Conservation (phyloP, 2,329 filamentous ascomycete genomes). For the Zymoseptoria ardabiliae region DNA sequence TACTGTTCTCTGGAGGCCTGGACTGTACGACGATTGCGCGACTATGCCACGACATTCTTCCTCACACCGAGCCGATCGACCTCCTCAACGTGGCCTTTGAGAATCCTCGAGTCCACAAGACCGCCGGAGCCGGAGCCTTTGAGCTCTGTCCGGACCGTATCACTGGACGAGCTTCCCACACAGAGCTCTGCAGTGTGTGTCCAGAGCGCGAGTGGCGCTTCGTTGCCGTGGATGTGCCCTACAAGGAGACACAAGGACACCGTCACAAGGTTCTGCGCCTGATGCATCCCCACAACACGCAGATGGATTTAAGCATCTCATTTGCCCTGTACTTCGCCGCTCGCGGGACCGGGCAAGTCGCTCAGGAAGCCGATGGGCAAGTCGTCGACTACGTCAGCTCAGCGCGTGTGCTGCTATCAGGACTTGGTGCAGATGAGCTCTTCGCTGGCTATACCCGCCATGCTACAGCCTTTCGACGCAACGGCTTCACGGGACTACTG, state of each 20-base stretch:
- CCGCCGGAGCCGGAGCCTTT: conserved; percentile 45
- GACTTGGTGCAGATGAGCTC: conserved; percentile 89
- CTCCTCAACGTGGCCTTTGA: conserved; percentile 95
- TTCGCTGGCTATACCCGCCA: conserved; percentile 92
- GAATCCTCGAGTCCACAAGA: conserved; percentile 62
- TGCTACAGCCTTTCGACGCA: conserved; percentile 62
- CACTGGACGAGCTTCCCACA: conserved; percentile 72
- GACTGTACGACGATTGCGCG: conserved; percentile 87
- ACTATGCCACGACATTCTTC: conserved; percentile 69
- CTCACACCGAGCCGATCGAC: conserved; percentile 63
- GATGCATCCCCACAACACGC: conserved; percentile 90
- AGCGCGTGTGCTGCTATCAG: conserved; percentile 80
- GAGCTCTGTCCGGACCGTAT: conserved; percentile 84
- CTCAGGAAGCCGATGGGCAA: background rate
- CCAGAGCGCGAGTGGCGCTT: conserved; percentile 73
- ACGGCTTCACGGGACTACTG: conserved; percentile 63
- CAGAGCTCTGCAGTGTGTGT: conserved; percentile 65
- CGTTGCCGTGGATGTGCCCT: conserved; percentile 76
- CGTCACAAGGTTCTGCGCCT: conserved; percentile 63
- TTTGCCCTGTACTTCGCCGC: conserved; percentile 93
- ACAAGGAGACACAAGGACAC: conserved; percentile 63
- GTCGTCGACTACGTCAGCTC: conserved; percentile 52
- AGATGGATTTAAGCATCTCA: conserved; percentile 97
- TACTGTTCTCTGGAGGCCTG: conserved; percentile 89
- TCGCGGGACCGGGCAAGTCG: conserved; percentile 49